These are phyloP conservation scores for Leccinellum albellum DNA, from an alignment of 768 basidiomycete genomes.

Conservation along the genomic window DNA sequence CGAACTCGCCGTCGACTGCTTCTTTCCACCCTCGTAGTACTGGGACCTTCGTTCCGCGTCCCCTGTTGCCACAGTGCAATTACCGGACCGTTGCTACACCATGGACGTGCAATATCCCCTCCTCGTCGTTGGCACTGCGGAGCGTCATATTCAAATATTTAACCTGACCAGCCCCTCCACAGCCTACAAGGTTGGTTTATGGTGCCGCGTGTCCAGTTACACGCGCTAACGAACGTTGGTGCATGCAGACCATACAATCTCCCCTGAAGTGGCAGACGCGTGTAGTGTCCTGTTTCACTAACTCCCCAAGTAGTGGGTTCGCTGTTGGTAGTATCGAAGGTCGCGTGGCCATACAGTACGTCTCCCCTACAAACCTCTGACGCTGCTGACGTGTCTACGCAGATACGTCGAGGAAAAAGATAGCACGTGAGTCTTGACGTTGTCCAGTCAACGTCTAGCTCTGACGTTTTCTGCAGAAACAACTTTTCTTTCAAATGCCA, in stretches of 20 bases:
- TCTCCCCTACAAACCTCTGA: slow-evolving; percentile 13
- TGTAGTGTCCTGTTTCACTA: slow-evolving; percentile 78
- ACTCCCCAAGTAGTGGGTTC: slow-evolving; percentile 63
- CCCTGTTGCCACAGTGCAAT: slow-evolving; percentile 72
- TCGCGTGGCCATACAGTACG: slow-evolving; percentile 93
- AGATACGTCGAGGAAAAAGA: slow-evolving; percentile 90
- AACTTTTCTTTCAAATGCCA: slow-evolving; percentile 92
- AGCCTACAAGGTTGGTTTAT: slow-evolving; percentile 61
- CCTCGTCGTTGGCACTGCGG: slow-evolving; percentile 91
- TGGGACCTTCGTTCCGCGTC: slow-evolving; percentile 84
- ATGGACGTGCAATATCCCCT: slow-evolving; percentile 79
- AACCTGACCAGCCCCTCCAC: slow-evolving; percentile 80
- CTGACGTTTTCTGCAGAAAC: slow-evolving; percentile 36
- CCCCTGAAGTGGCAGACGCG: slow-evolving; percentile 94
- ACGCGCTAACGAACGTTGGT: slow-evolving; percentile 2
- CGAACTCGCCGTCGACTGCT: neutral
- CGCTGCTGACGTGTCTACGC: neutral
- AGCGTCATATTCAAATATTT: slow-evolving; percentile 86
- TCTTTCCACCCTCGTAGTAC: slow-evolving; percentile 53
- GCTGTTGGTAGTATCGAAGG: slow-evolving; percentile 87
- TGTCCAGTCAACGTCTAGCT: neutral
- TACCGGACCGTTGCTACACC: slow-evolving; percentile 90
- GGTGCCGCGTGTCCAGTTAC: slow-evolving; percentile 1
- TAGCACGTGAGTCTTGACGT: slow-evolving; percentile 44
- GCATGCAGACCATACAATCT: slow-evolving; percentile 65